Base-by-base conservation (phyloP, 768 basidiomycete genomes). In the Chalciporus sphaerocephalus region DNA sequence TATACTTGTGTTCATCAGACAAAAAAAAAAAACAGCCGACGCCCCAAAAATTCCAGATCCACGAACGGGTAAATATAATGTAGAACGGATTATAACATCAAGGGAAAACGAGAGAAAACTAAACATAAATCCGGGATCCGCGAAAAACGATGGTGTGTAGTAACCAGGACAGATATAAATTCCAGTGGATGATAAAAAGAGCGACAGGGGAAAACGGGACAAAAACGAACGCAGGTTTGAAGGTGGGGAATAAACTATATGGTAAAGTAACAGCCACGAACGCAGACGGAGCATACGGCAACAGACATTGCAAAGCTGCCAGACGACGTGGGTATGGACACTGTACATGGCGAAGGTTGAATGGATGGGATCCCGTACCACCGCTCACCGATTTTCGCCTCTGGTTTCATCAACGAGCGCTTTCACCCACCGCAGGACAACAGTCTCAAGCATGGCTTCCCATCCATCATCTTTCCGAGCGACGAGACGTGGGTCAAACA, bases 381-480 rank as follows among this genome's bases (percentile, higher is more conserved):
- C 32, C 38, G 38, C 52, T 61, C 37, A 62, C 50, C 54, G 48
- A 37, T 32, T 50, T 44, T 64, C 74, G 38, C 61, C 68, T 64
- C 79, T 79, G 66, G 64, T 67, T 68, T 95, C 92, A 28, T 79
- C 76, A 4, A 89, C 76, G 6, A 83, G 82, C 22, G 74, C 80
- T 18, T 72, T 69, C 44, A 83, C 72, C 92, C 92, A 94, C 27
- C 72, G 68, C 33, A 77, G 38, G 10, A 92, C 65, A 0, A 79
- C 74, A 17, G 56, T 56, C 60, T 86, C 81, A 5, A 95, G 71
- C 85, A 92, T 89, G 20, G 69, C 69, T 45, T 90, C 83, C 92
- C 92, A 95, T 0, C 86, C 89, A 0, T 76, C 73, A 10, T 86
- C 90, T 46, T 74, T 79, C 47, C 79, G 72, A 22, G 90, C 92